Conservation (phyloP, 768 basidiomycete genomes). For the Scleroderma citrinum region DNA sequence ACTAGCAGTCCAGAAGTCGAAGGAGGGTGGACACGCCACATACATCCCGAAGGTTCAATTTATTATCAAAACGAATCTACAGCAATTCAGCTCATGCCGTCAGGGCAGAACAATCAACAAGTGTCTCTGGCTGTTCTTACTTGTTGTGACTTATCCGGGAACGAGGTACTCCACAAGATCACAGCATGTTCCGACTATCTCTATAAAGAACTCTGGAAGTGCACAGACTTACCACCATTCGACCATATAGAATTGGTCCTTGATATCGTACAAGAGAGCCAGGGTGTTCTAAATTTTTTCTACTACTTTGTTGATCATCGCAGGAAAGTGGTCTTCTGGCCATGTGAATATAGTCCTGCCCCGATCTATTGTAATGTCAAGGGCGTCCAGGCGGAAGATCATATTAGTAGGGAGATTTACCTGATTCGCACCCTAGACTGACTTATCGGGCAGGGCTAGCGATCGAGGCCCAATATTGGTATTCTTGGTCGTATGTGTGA, state of each 20-base stretch:
- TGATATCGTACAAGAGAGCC: background rate
- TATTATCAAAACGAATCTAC: conserved; percentile 40
- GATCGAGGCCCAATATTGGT: conserved; percentile 20
- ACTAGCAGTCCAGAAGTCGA: background rate
- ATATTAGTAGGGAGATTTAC: conserved; percentile 33
- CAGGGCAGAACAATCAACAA: background rate
- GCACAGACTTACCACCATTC: background rate
- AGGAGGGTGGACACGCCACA: background rate
- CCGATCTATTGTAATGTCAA: conserved; percentile 30
- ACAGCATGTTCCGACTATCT: background rate
- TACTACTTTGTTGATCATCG: conserved; percentile 46
- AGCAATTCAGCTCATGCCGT: conserved; percentile 25
- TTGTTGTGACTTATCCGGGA: background rate
- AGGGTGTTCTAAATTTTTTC: background rate
- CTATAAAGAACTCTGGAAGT: background rate
- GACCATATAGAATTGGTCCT: background rate
- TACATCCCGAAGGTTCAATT: conserved; percentile 49
- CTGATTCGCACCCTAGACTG: background rate
- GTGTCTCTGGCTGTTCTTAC: background rate
- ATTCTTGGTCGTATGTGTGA: background rate
- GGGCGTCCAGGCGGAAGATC: conserved; percentile 33
- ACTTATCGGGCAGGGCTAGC: conserved; percentile 9
- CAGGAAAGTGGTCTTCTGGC: conserved; percentile 40
- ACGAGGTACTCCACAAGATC: background rate
- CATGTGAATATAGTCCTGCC: conserved; percentile 32